These are phyloP conservation scores for Neonectria ditissima DNA, from an alignment of 2,329 filamentous ascomycete species.

Conservation along the genomic window DNA sequence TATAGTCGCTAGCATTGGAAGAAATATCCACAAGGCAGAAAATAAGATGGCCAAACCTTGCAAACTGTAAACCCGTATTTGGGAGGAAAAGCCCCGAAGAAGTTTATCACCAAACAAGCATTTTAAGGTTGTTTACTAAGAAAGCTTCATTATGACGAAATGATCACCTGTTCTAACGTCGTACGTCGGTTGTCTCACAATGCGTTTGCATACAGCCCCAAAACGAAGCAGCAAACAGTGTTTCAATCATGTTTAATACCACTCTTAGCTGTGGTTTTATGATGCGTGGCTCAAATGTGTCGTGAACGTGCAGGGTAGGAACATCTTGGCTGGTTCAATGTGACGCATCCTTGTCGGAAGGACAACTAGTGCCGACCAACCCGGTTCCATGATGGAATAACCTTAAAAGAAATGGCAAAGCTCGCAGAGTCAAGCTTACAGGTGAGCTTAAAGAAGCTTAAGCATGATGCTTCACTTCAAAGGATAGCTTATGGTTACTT, in stretches of 20 bases:
- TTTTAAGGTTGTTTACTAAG: neutral
- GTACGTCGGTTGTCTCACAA: no score
- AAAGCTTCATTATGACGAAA: neutral
- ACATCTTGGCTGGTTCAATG: neutral
- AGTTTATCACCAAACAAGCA: neutral
- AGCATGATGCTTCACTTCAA: conserved; percentile 12
- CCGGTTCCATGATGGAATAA: conserved; percentile 6
- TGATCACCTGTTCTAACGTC: neutral
- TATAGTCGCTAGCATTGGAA: neutral
- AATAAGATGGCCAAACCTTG: neutral
- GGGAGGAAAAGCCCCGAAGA: neutral
- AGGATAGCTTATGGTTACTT: neutral
- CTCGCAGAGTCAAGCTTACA: conserved; percentile 14
- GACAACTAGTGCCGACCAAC: conserved; percentile 8
- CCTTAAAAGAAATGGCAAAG: conserved; percentile 7
- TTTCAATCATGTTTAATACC: neutral
- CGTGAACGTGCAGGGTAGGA: conserved; percentile 10
- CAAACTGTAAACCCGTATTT: neutral
- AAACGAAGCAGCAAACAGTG: neutral
- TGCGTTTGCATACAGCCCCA: neutral
- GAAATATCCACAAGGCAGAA: neutral
- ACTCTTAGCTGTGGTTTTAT: neutral
- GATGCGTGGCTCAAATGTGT: neutral
- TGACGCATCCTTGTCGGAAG: conserved; percentile 12
- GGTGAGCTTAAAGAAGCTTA: conserved; percentile 18